A percentile compares a stretch with the other conserved stretches of the same genome.
phyloP scores from a whole-genome alignment of 192 early-diverging fungal species.

The Ramicandelaber brevisporus region DNA sequence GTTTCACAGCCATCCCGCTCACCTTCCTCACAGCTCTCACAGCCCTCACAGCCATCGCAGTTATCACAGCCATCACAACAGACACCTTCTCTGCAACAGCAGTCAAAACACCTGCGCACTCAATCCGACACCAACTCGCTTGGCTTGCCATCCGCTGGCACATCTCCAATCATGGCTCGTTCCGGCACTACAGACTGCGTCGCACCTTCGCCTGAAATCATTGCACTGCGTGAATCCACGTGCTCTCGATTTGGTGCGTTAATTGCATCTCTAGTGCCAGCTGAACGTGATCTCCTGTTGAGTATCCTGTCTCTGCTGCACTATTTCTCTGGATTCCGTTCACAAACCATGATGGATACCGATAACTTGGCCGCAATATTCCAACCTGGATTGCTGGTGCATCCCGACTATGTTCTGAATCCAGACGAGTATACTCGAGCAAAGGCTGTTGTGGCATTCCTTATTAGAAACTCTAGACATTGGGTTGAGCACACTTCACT shows the following conservation, averaged over 20 bases:
- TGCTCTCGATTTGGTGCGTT: slow-evolving; percentile 26
- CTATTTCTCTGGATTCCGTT: slow-evolving; percentile 11
- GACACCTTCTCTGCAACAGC: background rate
- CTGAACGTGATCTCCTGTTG: slow-evolving; percentile 36
- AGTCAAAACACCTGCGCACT: too few relatives aligned
- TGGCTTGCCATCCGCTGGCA: too few relatives aligned
- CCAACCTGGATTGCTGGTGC: slow-evolving; percentile 45
- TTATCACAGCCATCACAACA: background rate
- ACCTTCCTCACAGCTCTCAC: too few relatives aligned
- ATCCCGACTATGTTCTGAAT: slow-evolving; percentile 37
- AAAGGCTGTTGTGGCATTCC: slow-evolving; percentile 44
- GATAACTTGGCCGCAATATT: slow-evolving; percentile 52
- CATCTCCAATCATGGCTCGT: too few relatives aligned
- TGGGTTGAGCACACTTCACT: too few relatives aligned
- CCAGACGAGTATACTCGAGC: slow-evolving; percentile 53
- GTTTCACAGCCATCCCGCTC: too few relatives aligned
- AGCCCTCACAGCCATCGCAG: too few relatives aligned
- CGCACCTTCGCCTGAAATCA: too few relatives aligned
- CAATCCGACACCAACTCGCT: too few relatives aligned
- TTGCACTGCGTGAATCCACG: too few relatives aligned
- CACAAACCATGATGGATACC: slow-evolving; percentile 36
- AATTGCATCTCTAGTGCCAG: slow-evolving; percentile 23
- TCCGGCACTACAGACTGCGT: too few relatives aligned
- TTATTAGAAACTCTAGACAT: slow-evolving; percentile 33
- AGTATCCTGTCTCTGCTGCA: slow-evolving; percentile 38